Conservation (phyloP, 2,329 filamentous ascomycete species). For the Colletotrichum tabaci region DNA sequence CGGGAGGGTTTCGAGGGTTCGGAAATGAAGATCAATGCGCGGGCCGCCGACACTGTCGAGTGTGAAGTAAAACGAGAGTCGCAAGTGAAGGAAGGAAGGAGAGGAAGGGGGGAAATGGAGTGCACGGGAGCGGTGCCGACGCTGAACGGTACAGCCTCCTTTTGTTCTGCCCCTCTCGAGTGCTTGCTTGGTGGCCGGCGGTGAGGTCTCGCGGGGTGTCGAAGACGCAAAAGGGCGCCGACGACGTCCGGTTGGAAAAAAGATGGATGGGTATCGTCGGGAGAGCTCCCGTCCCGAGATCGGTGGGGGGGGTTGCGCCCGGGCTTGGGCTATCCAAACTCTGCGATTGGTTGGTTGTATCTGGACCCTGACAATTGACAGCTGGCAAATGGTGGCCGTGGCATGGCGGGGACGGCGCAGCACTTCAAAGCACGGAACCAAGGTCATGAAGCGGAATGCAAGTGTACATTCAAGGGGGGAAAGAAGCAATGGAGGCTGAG, state of each 20-base stretch:
- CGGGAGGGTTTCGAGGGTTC: not conserved
- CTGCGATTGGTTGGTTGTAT: not conserved
- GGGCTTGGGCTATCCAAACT: not conserved
- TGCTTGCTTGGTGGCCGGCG: conserved; percentile 9
- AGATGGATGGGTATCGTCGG: conserved; percentile 42
- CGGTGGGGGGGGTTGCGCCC: conserved; percentile 11
- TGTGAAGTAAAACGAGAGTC: no score
- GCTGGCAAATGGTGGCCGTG: not conserved
- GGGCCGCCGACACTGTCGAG: not conserved
- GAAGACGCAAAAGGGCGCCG: not conserved
- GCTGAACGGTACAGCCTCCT: conserved; percentile 7
- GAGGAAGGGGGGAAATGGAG: not conserved
- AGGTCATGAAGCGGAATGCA: no score
- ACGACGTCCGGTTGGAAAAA: conserved; percentile 8
- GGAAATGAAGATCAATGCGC: not conserved
- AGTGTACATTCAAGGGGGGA: no score
- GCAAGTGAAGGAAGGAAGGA: no score
- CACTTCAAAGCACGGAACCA: not conserved
- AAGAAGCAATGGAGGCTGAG: no score
- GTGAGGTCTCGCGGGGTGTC: conserved; percentile 10
- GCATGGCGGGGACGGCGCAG: not conserved
- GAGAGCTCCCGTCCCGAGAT: conserved; percentile 37
- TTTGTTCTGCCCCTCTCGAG: not conserved
- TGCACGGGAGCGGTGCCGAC: conserved; percentile 32
- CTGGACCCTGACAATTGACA: conserved; percentile 3